These are phyloP conservation scores for Carpinus fangiana DNA, from an alignment of 306 rosid species.

Conservation along the genomic window DNA sequence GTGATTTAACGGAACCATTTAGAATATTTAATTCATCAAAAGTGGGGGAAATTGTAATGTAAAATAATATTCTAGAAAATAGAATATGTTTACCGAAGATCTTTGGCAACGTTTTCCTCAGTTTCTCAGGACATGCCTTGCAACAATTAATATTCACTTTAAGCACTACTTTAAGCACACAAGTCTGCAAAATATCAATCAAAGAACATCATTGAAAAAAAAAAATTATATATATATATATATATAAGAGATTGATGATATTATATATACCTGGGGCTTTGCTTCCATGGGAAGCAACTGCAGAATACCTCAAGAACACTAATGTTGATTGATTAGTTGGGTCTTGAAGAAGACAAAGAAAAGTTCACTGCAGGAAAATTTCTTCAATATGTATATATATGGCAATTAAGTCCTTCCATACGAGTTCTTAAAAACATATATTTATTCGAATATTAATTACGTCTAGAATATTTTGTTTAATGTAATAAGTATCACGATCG, in stretches of 20 bases:
- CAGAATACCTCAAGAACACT: not conserved
- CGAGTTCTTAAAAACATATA: too few relatives aligned
- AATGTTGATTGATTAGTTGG: not conserved
- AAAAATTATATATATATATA: not conserved
- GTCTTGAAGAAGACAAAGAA: too few relatives aligned
- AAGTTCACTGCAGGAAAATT: too few relatives aligned
- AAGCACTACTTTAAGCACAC: not conserved
- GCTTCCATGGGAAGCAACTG: not conserved
- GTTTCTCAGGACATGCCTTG: conserved; percentile 1
- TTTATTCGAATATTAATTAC: too few relatives aligned
- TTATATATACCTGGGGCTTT: not conserved
- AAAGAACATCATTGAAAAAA: not conserved
- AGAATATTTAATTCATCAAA: not conserved
- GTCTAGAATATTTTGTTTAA: too few relatives aligned
- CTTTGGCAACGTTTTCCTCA: not conserved
- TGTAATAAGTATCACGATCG: too few relatives aligned
- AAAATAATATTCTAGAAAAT: not conserved
- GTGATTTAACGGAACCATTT: too few relatives aligned
- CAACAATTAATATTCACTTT: not conserved
- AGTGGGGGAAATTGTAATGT: not conserved
- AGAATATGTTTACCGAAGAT: not conserved
- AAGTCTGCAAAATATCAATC: not conserved
- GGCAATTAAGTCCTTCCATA: too few relatives aligned
- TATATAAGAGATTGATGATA: not conserved
- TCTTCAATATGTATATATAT: too few relatives aligned